Percentiles rank a stretch among this genome's conserved stretches.
Conservation (phyloP, 108 stramenopile genomes). For the Epipyxis sp. region DNA sequence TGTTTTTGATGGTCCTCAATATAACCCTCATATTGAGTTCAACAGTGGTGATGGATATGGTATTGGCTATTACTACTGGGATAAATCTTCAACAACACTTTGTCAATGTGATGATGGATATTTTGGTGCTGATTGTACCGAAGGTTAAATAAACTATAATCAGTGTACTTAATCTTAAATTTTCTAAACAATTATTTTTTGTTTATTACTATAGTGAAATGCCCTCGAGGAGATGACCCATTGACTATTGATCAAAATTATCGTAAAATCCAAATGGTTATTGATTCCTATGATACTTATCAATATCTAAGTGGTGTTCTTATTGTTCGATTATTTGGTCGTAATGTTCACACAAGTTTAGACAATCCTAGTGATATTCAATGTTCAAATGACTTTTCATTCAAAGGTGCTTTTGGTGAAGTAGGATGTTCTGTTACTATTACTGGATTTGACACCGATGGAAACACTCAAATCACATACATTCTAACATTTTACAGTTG, state of each 20-base stretch:
- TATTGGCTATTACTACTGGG: conserved; percentile 49
- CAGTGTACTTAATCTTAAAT: neutral
- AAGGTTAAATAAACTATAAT: too few relatives aligned
- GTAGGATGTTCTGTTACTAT: conserved; percentile 26
- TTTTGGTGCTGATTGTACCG: conserved; percentile 51
- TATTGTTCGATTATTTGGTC: too few relatives aligned
- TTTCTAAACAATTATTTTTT: neutral
- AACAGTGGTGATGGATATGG: conserved; percentile 38
- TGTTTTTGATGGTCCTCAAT: conserved; percentile 43
- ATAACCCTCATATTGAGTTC: conserved; percentile 36
- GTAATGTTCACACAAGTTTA: conserved; percentile 15
- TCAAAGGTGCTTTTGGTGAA: conserved; percentile 43
- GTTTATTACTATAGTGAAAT: conserved; percentile 32
- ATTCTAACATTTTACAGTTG: conserved; percentile 41
- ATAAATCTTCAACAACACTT: conserved; percentile 37
- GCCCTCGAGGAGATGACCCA: conserved; percentile 55
- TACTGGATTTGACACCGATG: too few relatives aligned
- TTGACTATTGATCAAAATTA: conserved; percentile 51
- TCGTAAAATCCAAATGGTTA: conserved; percentile 34
- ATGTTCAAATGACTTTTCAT: conserved; percentile 14
- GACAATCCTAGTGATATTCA: conserved; percentile 29
- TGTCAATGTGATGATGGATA: conserved; percentile 48
- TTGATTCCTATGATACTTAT: too few relatives aligned
- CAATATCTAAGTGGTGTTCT: too few relatives aligned
- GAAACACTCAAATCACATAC: conserved; percentile 33